Conservation (phyloP, 2,329 filamentous ascomycete genomes). For the Thyridium curvatum region DNA sequence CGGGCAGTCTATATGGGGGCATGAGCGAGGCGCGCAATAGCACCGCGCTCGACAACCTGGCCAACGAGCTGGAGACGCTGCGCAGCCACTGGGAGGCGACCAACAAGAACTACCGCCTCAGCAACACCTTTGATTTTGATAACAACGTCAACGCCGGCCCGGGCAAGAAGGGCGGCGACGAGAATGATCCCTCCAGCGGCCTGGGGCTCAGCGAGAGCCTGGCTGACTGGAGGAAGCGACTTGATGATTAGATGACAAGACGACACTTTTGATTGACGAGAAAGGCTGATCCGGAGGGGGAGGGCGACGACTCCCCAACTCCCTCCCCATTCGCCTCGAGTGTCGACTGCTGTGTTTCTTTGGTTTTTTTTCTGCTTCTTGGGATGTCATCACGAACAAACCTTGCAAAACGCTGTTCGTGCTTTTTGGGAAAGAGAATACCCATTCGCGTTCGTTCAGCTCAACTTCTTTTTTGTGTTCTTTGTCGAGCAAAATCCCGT, state of each 20-base stretch:
- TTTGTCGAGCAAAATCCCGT: too few species aligned
- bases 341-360: not conserved
- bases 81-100: constrained; percentile 92
- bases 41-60: constrained; percentile 79
- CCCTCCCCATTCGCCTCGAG: too few species aligned
- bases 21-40: constrained; percentile 51
- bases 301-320: too few species aligned
- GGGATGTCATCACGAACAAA: too few species aligned
- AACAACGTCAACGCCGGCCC: constrained; percentile 17
- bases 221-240: constrained; percentile 72
- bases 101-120: constrained; percentile 89
- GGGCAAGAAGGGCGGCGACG: constrained; percentile 28
- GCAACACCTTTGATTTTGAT: constrained; percentile 85
- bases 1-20: constrained; percentile 57
- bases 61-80: constrained; percentile 85
- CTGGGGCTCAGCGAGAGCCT: constrained; percentile 63
- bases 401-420: too few species aligned
- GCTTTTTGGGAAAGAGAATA: too few species aligned
- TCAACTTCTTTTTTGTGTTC: too few species aligned
- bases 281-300: too few species aligned
- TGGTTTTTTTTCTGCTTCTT: not conserved
- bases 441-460: too few species aligned
- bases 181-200: constrained; percentile 22
- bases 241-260: constrained; percentile 42
- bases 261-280: not conserved